A percentile compares a stretch with the other conserved stretches of the same genome.
phyloP scores from a whole-genome alignment of 345 rosid species.

The Diplotaxis tenuifolia region DNA sequence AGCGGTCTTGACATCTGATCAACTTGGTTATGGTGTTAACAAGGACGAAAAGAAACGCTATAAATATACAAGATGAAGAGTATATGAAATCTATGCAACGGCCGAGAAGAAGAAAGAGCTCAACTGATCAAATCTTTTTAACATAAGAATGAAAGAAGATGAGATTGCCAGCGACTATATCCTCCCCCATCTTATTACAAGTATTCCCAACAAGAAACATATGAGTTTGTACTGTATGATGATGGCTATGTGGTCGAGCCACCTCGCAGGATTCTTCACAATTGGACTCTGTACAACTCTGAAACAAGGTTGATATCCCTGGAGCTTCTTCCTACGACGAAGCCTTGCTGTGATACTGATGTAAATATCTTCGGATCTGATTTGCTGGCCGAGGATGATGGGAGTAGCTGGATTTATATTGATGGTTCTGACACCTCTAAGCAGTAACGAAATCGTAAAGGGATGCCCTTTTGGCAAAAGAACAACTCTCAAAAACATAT shows the following conservation, averaged over 20 bases:
- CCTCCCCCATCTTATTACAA: slow-evolving; percentile 67
- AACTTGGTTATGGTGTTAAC: slow-evolving; percentile 35
- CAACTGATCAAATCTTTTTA: neutral
- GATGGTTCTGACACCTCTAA: slow-evolving; percentile 39
- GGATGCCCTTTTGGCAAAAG: too few relatives aligned
- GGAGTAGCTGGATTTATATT: slow-evolving; percentile 49
- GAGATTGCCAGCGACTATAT: neutral
- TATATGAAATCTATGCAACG: slow-evolving; percentile 49
- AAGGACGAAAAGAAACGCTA: slow-evolving; percentile 67
- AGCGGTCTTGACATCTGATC: slow-evolving; percentile 24
- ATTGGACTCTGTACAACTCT: slow-evolving; percentile 28
- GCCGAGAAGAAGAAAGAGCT: slow-evolving; percentile 46
- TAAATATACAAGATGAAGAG: slow-evolving; percentile 66
- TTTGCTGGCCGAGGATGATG: slow-evolving; percentile 61
- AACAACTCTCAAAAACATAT: too few relatives aligned
- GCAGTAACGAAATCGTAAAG: slow-evolving; percentile 36
- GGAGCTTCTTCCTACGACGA: slow-evolving; percentile 79
- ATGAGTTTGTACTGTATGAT: slow-evolving; percentile 56
- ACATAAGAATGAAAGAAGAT: neutral
- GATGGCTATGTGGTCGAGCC: slow-evolving; percentile 34
- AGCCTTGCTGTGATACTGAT: slow-evolving; percentile 63
- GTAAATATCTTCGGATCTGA: slow-evolving; percentile 80
- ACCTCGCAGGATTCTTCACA: slow-evolving; percentile 68
- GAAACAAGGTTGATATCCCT: slow-evolving; percentile 66
- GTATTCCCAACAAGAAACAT: slow-evolving; percentile 53